Evolutionary conservation across 148 eudicot species (phyloP), one percentile per base, ranked within the genome.

Genomic region (Gaultheria prostrata): DNA sequence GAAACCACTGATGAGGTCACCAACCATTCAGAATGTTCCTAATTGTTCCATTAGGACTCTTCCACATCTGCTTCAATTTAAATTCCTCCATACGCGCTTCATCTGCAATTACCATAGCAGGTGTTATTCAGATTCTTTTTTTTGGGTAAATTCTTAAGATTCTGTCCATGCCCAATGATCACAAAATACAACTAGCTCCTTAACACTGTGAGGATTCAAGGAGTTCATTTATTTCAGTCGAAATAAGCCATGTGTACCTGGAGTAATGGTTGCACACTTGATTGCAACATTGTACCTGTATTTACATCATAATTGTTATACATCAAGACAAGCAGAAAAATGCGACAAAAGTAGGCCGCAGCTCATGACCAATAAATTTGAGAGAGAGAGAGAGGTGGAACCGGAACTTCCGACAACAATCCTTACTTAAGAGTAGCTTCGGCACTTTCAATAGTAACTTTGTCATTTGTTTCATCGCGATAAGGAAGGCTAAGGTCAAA

Each of bases 241-340:
- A 54, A 82, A 46, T n/a, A 57, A 14, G 63, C 10, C 77, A 80
- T 33, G 76, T n/a, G 18, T 77, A 93, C 94, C 96, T 90, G 96
- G 96, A 57, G 96, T 93, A 51, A 93, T 93, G 49, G 96, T 93
- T 51, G 96, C 96, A 85, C 96, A 93, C 85, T 93, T 93, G 80
- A 93, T 93, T 79, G 94, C 96, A 69, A 93, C 96, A 77, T 93
- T 93, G 91, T 93, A 93, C 90, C 96, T 93, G 80, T 59, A 90
- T 56, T 49, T 67, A 65, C 26, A 12, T 35, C 18, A 75, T 18
- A 26, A 24, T 45, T 17, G n/a, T 74, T 13, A 85, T 80, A 84
- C n/a, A 61, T 43, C 59, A 79, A 61, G 57, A 50, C 14, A 20
- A 33, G 53, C 13, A 3, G 14, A 39, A 43, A 65, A 21, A 49